Base-by-base conservation (phyloP, 1,284 basidiomycete genomes). In the Pascua sp. region DNA sequence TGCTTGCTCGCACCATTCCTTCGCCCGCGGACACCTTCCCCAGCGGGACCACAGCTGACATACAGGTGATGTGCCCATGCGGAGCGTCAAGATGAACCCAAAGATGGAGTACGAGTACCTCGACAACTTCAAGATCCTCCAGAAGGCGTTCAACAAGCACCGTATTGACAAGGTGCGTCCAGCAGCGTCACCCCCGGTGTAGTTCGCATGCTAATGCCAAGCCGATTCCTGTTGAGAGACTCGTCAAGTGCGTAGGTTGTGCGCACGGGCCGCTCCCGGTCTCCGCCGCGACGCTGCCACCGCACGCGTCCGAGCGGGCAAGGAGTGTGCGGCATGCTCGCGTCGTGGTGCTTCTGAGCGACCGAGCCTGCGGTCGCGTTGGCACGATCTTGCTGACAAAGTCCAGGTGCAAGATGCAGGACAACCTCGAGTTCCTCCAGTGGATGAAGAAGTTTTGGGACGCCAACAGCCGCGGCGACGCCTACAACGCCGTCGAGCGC, bases 381-480 rank as follows among this genome's bases (percentile, higher is more conserved):
- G 24, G 24, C 3, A 8, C n/a, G 42, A 9, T 16, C 42, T 17
- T n/a, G 41, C 44, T 53, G n/a, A 41, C 49, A 18, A 18, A 32
- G 39, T 9, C 8, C 44, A 73, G 71, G 57, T 98, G 95, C 82
- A 98, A 98, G 81, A 98, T 98, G 95, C 96, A 98, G 87, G 96
- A 98, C 79, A 99, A 99, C 78, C 87, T 99, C 67, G 96, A 99
- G 76, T 98, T 98, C 79, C 76, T 95, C 56, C 95, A 99, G 77
- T 98, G 95, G 95, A 83, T 92, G 70, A 94, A 94, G 74, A 88
- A 89, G 53, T 97, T 88, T 78, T 98, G 96, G 95, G 93, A 98
- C 71, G 79, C 84, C 47, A 91, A 96, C 80, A 94, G 86, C 72
- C 85, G 86, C 5, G 95, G 94, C 0, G 87, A 90, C 55, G 83